A percentile compares a stretch with the other conserved stretches of the same genome.
These are phyloP conservation scores for Nymphaea colorata DNA, from an alignment of 164 flowering plant genomes.

Conservation along the genomic window DNA sequence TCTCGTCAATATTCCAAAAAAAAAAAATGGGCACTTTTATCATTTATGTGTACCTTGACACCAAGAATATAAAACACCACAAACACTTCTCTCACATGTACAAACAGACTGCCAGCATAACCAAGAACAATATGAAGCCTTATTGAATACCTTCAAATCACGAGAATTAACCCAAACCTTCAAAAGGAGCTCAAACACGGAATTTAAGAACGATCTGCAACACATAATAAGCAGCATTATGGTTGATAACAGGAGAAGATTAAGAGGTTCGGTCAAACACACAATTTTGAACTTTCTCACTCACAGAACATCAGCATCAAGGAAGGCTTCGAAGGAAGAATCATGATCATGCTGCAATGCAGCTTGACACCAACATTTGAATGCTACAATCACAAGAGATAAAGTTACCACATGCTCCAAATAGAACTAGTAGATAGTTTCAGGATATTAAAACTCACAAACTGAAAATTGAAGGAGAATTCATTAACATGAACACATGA, in stretches of 20 bases:
- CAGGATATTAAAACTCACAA: neutral
- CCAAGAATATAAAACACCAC: neutral
- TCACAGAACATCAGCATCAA: constrained; percentile 85
- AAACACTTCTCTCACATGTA: too few relatives aligned
- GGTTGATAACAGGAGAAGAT: neutral
- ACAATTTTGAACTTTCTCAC: constrained; percentile 9
- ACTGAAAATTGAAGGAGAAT: neutral
- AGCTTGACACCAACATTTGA: constrained; percentile 98
- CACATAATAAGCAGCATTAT: constrained; percentile 8
- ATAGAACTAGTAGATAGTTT: neutral
- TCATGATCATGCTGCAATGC: constrained; percentile 52
- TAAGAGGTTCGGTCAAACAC: neutral
- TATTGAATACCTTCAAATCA: constrained; percentile 67
- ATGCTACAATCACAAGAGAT: constrained; percentile 36
- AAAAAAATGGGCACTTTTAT: too few relatives aligned
- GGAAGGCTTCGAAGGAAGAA: constrained; percentile 37
- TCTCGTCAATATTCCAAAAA: too few relatives aligned
- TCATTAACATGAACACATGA: neutral
- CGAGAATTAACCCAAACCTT: constrained; percentile 91
- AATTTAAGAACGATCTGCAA: constrained; percentile 88
- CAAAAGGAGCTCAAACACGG: constrained; percentile 92
- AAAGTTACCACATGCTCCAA: neutral
- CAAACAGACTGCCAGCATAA: neutral
- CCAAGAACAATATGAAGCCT: neutral
- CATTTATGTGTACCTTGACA: neutral